Base-by-base conservation (phyloP, 345 rosid species). In the Citrus unshiu region DNA sequence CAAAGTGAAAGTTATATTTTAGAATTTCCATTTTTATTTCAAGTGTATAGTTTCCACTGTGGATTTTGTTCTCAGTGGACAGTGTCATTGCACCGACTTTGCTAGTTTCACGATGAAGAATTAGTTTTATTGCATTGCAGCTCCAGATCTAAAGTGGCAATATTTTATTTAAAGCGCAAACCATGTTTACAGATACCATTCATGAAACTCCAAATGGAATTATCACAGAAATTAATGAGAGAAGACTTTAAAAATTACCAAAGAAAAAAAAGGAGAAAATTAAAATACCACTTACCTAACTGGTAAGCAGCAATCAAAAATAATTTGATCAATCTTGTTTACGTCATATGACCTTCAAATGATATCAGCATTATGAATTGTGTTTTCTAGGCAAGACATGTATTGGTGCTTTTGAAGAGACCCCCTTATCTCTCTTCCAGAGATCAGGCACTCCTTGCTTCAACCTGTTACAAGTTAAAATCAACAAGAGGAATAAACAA, bases 301-400 rank as follows among this genome's bases (percentile, higher is more conserved):
- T 29, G 99, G 99, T 79, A 94, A 94, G 85, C 89, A 93, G 79
- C 93, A 97, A 86, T 92, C 97, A 4, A 94, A 87, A 12, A 93
- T 88, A 77, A 96, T 96, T 81, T 91, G 97, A 85, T 96, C 98
- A 73, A 96, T 94, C 87, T 94, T 96, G 92, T 96, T 96, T 69
- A 96, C 81, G 0, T 75, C 98, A 68, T 96, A 94, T 13, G 18
- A 19, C n/a, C 91, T 90, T 78, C 93, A 85, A 75, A 98, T 96
- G 81, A 96, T 90, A 83, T 96, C 98, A 71, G 98, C 99, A 75
- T 96, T 93, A 77, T 94, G 99, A 10, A 89, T 93, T 85, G 92
- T 86, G 87, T 94, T 94, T 86, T 96, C 94, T 29, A 98, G 89
- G 78, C 98, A 96, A 43, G 51, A 10, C 51, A 3, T 3, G 51